Evolutionary conservation across 305 asterid genomes (phyloP), one percentile per base, ranked within the genome.

Genomic region (Withania somnifera): DNA sequence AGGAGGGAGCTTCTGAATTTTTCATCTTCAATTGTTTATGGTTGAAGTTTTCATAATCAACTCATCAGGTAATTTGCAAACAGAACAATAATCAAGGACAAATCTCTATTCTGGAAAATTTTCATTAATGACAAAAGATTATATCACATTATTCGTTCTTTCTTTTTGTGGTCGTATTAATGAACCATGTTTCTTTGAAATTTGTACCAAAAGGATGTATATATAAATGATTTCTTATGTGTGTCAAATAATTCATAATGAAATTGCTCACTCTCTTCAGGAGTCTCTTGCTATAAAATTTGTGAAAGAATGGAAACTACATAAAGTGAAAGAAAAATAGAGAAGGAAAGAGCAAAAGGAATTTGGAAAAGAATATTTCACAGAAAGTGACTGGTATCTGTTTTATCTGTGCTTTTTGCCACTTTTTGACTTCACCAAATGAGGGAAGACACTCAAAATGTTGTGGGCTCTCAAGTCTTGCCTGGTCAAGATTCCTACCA

Each of bases 381-480:
- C 15, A 52, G 75, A 77, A 50, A 52, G 26, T 11, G 58, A 68
- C 42, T 22, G 6, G 50, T n/a, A 54, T 67, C 76, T 40, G 36
- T 80, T 75, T 75, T 20, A 5, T 64, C 69, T 11, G 60, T 83
- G 88, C 85, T 89, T 93, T 89, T 87, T 88, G 78, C 84, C 77
- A 79, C 88, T 93, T 86, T 85, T 89, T 24, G 93, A 77, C 81
- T 83, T 88, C 8, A 84, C 88, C 83, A 95, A 89, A 84, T 94
- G 94, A 83, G 99, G 98, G 81, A 95, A 92, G 15, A 85, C 97
- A 61, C 87, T 88, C 90, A 92, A 79, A 51, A 95, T 95, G 84
- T 91, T 95, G 91, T 95, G 97, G 2, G 96, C 93, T 81, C 91
- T 95, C 90, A 93, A 84, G 90, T 95, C 98, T 86, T 91, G 97